Conservation (phyloP, 1,139 yeast genomes). For the Diutina sp. region DNA sequence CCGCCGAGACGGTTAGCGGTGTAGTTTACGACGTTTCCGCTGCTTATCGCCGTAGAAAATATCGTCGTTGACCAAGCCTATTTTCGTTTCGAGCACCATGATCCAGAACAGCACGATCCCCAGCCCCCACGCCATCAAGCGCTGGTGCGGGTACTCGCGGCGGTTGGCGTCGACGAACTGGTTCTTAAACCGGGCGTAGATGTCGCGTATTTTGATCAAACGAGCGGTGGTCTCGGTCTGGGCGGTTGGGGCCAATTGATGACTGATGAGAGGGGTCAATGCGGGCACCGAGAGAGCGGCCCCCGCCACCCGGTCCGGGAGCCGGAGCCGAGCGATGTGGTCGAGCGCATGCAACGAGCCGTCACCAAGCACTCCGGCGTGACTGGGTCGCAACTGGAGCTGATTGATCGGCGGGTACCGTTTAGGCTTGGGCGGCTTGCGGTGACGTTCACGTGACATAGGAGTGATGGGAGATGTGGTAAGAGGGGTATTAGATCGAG, state of each 20-base stretch:
- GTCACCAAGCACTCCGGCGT: background rate
- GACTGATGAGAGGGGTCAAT: background rate
- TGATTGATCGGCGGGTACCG: background rate
- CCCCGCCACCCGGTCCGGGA: background rate
- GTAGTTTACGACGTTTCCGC: background rate
- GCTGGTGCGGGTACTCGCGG: background rate
- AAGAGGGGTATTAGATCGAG: background rate
- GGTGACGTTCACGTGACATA: background rate
- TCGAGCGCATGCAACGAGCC: background rate
- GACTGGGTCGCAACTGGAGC: background rate
- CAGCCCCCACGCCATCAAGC: background rate
- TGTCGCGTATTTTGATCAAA: background rate
- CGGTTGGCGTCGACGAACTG: background rate
- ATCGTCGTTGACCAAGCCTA: slow-evolving; percentile 8
- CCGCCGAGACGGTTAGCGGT: background rate
- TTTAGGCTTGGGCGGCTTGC: background rate
- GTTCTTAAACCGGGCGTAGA: background rate
- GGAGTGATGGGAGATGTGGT: background rate
- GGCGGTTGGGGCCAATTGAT: background rate
- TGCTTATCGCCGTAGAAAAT: slow-evolving; percentile 6
- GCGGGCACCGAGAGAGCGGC: background rate
- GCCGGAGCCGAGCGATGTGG: background rate
- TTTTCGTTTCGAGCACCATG: slow-evolving; percentile 7
- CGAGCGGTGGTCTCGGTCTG: background rate
- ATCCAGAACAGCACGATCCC: background rate